Evolutionary conservation across 441 rosid species (phyloP), one percentile per base, ranked within the genome.

Genomic region (Mallotus repandus): DNA sequence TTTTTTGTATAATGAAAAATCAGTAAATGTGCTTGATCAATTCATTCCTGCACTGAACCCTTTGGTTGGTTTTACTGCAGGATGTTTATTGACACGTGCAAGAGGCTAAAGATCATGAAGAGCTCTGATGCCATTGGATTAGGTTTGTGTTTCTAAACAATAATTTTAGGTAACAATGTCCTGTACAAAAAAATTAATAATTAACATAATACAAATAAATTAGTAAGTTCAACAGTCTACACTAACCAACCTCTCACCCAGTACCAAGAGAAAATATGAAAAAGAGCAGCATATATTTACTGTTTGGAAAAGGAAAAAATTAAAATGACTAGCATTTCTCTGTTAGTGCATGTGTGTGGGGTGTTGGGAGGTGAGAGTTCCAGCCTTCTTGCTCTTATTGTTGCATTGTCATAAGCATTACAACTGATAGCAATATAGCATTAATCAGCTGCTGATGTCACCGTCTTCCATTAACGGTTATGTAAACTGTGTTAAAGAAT

Each of bases 111-210:
- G 88, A 93, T 93, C 76, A 93, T 93, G 97, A 93, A 89, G 81
- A 86, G 98, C 32, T 84, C 93, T 61, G 97, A 93, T 86, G 91
- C 97, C 25, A 93, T 91, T 77, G 98, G 98, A 21, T 89, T 93
- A 75, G 98, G 98, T 91, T 45, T 48, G 84, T 72, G 13, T 29
- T 18, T 3, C 61, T 76, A 53, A 50, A 8, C 19, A 29, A 55
- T 60, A 29, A 7, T 38, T 60, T 69, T 35, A 35, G 41, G 41
- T 35, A 32, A 35, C 41, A 35, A 35, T 3, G 41, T 35, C 41
- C 41, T 35, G 41, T 35, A 25, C 2, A 35, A 35, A 35, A 35
- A 35, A 35, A 5, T 29, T 19, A 61, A 50, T 69, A 16, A 48
- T 49, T 58, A 12, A 22, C 14, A 57, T 18, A 60, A 29, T 50